Base-by-base conservation (phyloP, 768 basidiomycete species). In the Suillus decipiens region DNA sequence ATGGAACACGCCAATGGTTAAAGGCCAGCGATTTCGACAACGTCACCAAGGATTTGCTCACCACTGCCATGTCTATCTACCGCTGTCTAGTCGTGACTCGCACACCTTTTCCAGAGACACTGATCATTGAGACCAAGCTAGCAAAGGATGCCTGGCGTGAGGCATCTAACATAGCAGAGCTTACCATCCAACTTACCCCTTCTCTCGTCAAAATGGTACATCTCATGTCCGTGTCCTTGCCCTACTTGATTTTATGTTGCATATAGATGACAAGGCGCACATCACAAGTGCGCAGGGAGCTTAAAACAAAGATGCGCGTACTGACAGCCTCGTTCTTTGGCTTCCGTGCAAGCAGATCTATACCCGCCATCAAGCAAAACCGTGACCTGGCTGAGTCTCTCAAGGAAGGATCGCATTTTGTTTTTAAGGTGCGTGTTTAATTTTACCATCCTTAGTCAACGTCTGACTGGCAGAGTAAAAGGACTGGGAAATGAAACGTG, bases 401-500 rank as follows among this genome's bases (percentile, higher is more conserved):
- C 17, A 58, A 64, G 54, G 64, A 64, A 51, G 55, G 50, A 19
- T 51, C 34, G 17, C 28, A 6, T 31, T 64, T 64, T 50, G 56
- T 48, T 47, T 64, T 56, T 31, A 45, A 42, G 45, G 61, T 64
- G 48, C 48, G 8, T 50, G 48, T 50, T 50, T 48, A 48, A 48
- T 28, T 48, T 50, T 1, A 50, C 36, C 0, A 37, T 62, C 17
- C 7, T 58, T 41, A 11, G 31, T 60, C 5, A 43, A 58, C 4
- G 6, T 24, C 19, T 55, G 24, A 59, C 39, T 37, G 48, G 28
- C 4, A 3, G 48, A 2, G 7, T 10, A 50, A 50, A 17, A 61
- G 63, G 62, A 53, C 34, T 61, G 24, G 10, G 48, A 61, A 31
- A 61, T 5, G 17, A 45, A 47, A 56, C 63, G 63, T 28, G 73